These are phyloP conservation scores for Fusarium citri DNA, from an alignment of 2,329 filamentous ascomycete species.

Conservation along the genomic window DNA sequence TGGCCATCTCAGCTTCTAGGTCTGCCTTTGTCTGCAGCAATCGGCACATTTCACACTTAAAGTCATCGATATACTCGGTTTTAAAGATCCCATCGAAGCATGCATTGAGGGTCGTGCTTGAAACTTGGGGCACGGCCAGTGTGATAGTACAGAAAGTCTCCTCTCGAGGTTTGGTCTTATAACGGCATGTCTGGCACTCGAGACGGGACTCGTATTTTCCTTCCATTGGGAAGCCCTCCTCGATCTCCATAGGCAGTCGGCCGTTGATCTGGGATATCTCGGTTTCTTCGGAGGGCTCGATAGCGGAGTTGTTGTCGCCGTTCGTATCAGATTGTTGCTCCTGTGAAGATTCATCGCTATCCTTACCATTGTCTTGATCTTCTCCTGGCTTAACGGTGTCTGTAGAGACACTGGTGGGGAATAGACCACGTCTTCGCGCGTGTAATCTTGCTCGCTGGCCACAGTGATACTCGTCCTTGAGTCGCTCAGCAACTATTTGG, in stretches of 20 bases:
- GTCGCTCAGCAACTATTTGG: constrained; percentile 89
- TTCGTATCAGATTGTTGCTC: constrained; percentile 27
- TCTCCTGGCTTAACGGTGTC: constrained; percentile 34
- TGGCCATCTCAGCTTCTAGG: constrained; percentile 69
- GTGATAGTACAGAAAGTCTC: constrained; percentile 94
- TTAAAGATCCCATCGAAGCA: constrained; percentile 97
- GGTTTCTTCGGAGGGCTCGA: constrained; percentile 40
- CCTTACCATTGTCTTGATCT: constrained; percentile 37
- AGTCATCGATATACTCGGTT: constrained; percentile 95
- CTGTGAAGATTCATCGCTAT: constrained; percentile 10
- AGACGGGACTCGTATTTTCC: constrained; percentile 94
- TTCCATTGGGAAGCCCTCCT: constrained; percentile 89
- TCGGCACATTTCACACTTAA: constrained; percentile 92
- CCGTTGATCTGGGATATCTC: constrained; percentile 37
- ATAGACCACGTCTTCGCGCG: constrained; percentile 55
- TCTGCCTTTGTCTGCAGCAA: constrained; percentile 80
- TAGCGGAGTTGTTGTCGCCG: constrained; percentile 34
- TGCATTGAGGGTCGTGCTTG: constrained; percentile 81
- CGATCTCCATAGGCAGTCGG: constrained; percentile 56
- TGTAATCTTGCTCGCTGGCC: constrained; percentile 77
- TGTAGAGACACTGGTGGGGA: constrained; percentile 20
- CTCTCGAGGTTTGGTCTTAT: constrained; percentile 84
- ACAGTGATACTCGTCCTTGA: constrained; percentile 94
- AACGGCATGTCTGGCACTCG: constrained; percentile 89
- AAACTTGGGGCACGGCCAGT: constrained; percentile 86